Evolutionary conservation across 2,329 filamentous ascomycete species (phyloP), one percentile per base, ranked within the genome.

Genomic region (Fusarium longipes): DNA sequence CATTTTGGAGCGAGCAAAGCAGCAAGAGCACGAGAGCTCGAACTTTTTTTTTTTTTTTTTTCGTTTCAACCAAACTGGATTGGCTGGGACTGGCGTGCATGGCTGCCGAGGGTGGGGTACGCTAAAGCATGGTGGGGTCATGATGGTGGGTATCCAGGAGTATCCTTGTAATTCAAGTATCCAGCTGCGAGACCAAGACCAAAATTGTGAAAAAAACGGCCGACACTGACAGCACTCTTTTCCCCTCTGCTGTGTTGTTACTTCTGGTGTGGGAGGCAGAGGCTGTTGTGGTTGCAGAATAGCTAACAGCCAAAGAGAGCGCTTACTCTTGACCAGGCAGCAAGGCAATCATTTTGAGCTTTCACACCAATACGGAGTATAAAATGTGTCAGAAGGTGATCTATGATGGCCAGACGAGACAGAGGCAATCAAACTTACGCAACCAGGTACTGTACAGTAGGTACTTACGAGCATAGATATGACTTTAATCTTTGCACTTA

Each of bases 51-150:
- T 54, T n/a, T 29, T 60, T 56, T 63, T 62, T 47, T 39, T 74
- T 73, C 70, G 68, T 73, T 75, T 73, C 70, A 73, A 63, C 55
- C 42, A 48, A 54, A 57, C 67, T 65, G 70, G 59, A 79, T 79
- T 79, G 78, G 78, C 56, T 68, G 66, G 68, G 66, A 57, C 65
- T 74, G 70, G 66, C 63, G 61, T 74, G 71, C 77, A 74, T 74
- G 76, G 74, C 67, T 78, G 72, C 75, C 75, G 71, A 36, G 70
- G 71, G 77, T 76, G 77, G 77, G 67, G 14, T 61, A 52, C 65
- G 57, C 73, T 76, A 77, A 62, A 63, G 67, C 9, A 71, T 74
- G 67, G 74, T 75, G 76, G 73, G 73, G 70, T 64, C 70, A 32
- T 47, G 17, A 12, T n/a, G 39, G 52, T 63, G 64, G 65, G 36